Evolutionary conservation across 345 rosid genomes (phyloP).

Genomic region (Carallia pectinifolia): DNA sequence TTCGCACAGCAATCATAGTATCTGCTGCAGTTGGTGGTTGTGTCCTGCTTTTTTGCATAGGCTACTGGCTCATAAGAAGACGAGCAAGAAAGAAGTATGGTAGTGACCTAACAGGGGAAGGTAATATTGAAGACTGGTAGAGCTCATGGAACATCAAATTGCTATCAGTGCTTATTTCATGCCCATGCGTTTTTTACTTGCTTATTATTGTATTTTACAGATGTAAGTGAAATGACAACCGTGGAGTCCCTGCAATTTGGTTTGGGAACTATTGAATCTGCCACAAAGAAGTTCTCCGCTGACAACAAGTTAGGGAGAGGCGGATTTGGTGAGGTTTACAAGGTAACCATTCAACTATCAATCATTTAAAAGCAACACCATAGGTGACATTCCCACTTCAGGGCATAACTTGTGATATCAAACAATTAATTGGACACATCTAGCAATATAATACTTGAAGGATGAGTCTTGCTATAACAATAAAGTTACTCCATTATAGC

Average conservation of each 20-base stretch:
- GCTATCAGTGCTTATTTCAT: too few relatives aligned
- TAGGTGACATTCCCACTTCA: too few relatives aligned
- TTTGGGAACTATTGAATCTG: conserved; percentile 35
- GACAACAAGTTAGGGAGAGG: conserved; percentile 64
- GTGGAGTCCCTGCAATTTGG: conserved; percentile 46
- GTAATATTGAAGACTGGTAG: conserved; percentile 4
- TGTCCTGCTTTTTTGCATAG: conserved; percentile 1
- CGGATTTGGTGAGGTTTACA: conserved; percentile 72
- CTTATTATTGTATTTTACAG: conserved; percentile 20
- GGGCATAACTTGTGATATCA: too few relatives aligned
- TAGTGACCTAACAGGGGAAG: conserved; percentile 5
- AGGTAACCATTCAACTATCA: conserved; percentile 28
- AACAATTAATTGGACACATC: too few relatives aligned
- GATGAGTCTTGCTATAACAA: too few relatives aligned
- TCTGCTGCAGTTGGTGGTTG: conserved; percentile 5
- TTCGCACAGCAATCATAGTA: conserved; percentile 2
- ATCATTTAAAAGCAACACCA: too few relatives aligned
- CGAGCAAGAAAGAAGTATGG: conserved; percentile 3
- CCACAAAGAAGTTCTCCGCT: conserved; percentile 49
- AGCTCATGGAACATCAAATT: too few relatives aligned
- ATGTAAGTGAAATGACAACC: conserved; percentile 23
- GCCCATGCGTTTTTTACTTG: too few relatives aligned
- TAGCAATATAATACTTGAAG: too few relatives aligned
- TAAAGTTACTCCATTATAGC: neutral
- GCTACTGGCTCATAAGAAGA: conserved; percentile 7